Base-by-base conservation (phyloP, 805 yeast species). In the Ogataea pignaliae region DNA sequence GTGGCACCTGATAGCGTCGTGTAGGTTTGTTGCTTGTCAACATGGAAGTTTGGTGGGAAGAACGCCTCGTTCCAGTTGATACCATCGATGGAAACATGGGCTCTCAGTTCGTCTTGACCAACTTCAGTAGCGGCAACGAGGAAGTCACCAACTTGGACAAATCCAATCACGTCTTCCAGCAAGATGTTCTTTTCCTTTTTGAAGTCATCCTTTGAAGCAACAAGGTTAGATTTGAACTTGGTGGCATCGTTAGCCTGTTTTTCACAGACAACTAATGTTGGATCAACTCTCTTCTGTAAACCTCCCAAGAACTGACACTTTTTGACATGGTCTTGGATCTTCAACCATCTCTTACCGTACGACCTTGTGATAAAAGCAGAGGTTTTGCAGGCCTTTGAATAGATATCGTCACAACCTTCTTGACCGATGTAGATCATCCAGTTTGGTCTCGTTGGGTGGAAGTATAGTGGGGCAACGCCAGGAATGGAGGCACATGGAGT, bases 71-170 rank as follows among this genome's bases (percentile, higher is more conserved):
- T 85, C 75, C 85, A 90, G 10, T 63, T 69, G 9, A 56, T 46
- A 16, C 96, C 97, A 60, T 90, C 88, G 9, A 77, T 67, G 1
- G 96, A 81, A 1, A 86, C 88, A 53, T 75, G 75, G 1, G 89
- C 86, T 45, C 73, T 70, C 43, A 88, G 65, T n/a, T 74, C 70
- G 4, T 71, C 71, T 26, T 73, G 72, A 2, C 68, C 74, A 7
- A 64, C 60, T 29, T 71, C 68, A 3, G 80, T 70, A 1, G 95
- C 95, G 34, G 85, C 88, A 18, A 89, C 78, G 14, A 85, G 66
- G 55, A 72, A 90, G 15, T 76, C 79, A 18, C 80, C 83, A n/a
- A 81, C 79, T 37, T 80, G 70, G 34, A 87, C 88, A 53, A 78
- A 80, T 0, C 91, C 96, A 33, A 84, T 73, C 34, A 84, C 76